phyloP scores from a whole-genome alignment of 495 filamentous ascomycete species.

The Margaritispora aquatica region DNA sequence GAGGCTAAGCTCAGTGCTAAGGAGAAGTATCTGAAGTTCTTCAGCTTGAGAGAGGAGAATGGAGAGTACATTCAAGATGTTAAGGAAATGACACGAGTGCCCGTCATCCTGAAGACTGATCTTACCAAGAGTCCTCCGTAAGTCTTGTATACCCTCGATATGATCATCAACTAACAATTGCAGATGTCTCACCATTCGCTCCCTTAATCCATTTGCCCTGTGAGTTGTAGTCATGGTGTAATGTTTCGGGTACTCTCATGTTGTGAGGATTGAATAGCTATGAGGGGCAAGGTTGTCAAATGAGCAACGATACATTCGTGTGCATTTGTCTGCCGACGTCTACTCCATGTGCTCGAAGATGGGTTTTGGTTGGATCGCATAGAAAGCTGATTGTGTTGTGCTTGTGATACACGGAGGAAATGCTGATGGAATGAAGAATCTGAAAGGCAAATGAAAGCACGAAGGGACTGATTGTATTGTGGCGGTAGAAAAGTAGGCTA shows the following conservation, averaged over 20 bases:
- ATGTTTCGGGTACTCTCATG: too few relatives aligned
- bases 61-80: slow-evolving; percentile 98
- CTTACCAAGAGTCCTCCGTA: slow-evolving; percentile 98
- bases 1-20: slow-evolving; percentile 84
- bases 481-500: slow-evolving; percentile 9
- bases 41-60: slow-evolving; percentile 84
- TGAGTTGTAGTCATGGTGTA: slow-evolving; percentile 31
- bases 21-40: slow-evolving; percentile 90
- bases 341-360: too few relatives aligned
- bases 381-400: too few relatives aligned
- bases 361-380: background rate
- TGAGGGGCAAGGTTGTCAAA: too few relatives aligned
- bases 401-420: slow-evolving; percentile 5
- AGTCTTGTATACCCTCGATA: slow-evolving; percentile 36
- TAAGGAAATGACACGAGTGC: slow-evolving; percentile 92
- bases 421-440: background rate
- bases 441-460: slow-evolving; percentile 1
- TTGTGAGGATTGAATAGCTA: too few relatives aligned
- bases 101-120: slow-evolving; percentile 96
- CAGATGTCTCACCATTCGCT: slow-evolving; percentile 95
- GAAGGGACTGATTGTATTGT: too few relatives aligned
- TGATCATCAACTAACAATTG: slow-evolving; percentile 12
- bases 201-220: slow-evolving; percentile 92
- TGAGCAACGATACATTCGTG: too few relatives aligned
- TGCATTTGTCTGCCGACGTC: too few relatives aligned